phyloP scores from a whole-genome alignment of 176 grass and related monocot genomes.

The Chrysopogon serrulatus region DNA sequence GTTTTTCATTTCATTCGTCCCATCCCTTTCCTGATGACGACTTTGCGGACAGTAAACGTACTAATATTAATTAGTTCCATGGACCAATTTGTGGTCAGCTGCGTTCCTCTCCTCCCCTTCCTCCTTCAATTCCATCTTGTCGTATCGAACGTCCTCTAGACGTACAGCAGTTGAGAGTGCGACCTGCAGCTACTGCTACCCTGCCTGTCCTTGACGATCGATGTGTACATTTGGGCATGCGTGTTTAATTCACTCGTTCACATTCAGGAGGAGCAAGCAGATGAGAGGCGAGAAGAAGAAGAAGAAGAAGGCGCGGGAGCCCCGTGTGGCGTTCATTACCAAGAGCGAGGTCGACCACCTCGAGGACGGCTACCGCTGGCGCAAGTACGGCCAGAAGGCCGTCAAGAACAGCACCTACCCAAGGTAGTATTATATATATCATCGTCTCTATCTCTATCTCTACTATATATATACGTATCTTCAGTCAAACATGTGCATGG shows the following conservation, averaged over 20 bases:
- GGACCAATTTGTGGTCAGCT: background rate
- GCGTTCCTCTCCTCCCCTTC: background rate
- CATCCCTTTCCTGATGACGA: background rate
- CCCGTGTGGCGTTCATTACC: slow-evolving; percentile 45
- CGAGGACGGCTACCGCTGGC: slow-evolving; percentile 95
- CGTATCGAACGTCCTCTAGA: background rate
- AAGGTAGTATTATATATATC: slow-evolving; percentile 39
- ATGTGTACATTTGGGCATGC: background rate
- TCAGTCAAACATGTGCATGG: background rate
- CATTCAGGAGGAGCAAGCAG: slow-evolving; percentile 13
- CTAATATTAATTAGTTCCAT: background rate
- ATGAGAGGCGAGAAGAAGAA: slow-evolving; percentile 17
- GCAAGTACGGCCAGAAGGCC: slow-evolving; percentile 99
- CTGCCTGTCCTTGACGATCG: background rate
- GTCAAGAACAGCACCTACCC: slow-evolving; percentile 97
- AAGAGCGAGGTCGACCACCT: slow-evolving; percentile 93
- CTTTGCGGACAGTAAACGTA: background rate
- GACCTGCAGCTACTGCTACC: background rate
- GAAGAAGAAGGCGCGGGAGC: slow-evolving; percentile 7
- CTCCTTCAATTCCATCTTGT: background rate
- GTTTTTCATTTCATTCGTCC: background rate
- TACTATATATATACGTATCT: no score
- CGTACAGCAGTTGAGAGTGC: background rate
- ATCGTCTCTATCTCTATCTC: background rate
- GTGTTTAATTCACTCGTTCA: background rate